Evolutionary conservation across 2,329 filamentous ascomycete genomes (phyloP), one percentile per base, ranked within the genome.

Genomic region (Raffaelea arxii): DNA sequence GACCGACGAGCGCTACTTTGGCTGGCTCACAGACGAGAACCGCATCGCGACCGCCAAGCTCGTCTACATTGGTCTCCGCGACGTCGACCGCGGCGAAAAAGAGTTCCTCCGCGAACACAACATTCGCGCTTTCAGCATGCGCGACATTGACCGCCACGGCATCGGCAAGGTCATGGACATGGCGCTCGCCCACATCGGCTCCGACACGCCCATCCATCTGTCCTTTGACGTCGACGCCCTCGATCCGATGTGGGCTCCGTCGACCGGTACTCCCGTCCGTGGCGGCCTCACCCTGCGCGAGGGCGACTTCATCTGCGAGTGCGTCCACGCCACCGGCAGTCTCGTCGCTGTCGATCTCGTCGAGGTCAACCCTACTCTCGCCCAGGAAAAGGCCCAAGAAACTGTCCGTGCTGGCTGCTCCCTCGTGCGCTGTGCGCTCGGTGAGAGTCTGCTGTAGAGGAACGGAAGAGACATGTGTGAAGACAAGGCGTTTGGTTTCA

Each of bases 51-150:
- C 82, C 47, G 82, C 78, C 65, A 97, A 97, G 73, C 72, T 98
- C 49, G 92, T 98, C 27, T 98, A 98, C 68, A 98, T 98, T 62
- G 92, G 90, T 25, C 73, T 98, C 58, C 77, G 92, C 37, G 92
- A 97, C 61, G 89, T 97, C 25, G 92, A 98, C 62, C 67, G 77
- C n/a, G 86, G 81, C 37, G 92, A 98, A 80, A 97, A 96, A 82
- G 78, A 81, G 69, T 86, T 96, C 51, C 70, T 98, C 53, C 77
- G 83, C 48, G 87, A 97, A 54, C 73, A 97, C 59, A 83, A 84
- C 37, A 92, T 98, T 71, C 91, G 87, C 72, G 91, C 91, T 4
- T 98, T 97, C 61, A 91, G 84, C 69, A 98, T 98, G 92, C 92
- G 95, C 62, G 92, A 98, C 62, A 85, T 98, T 64, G 92, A 98